These are phyloP conservation scores for Psilocybe azurescens DNA, from an alignment of 768 basidiomycete genomes.

Conservation along the genomic window DNA sequence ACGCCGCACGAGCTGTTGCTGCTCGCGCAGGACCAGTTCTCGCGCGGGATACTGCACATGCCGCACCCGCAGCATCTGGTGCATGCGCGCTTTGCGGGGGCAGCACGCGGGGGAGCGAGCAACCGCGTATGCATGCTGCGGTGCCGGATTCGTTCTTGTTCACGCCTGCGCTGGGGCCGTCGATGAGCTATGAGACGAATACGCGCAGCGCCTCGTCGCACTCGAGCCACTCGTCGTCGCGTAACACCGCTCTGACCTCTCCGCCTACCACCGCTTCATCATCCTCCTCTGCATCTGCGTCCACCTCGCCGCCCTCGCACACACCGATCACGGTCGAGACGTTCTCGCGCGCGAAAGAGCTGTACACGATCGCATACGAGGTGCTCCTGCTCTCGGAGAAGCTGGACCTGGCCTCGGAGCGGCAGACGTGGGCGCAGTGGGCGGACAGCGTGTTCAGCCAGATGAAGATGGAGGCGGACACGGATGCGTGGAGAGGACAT, in stretches of 20 bases:
- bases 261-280: conserved; percentile 6
- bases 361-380: conserved; percentile 67
- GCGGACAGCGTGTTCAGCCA: conserved; percentile 66
- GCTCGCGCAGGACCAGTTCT: conserved; percentile 73
- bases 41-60: conserved; percentile 74
- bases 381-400: conserved; percentile 67
- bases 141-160: conserved; percentile 3
- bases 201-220: too few relatives aligned
- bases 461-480: conserved; percentile 66
- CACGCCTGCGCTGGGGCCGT: conserved; percentile 1
- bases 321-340: conserved; percentile 14
- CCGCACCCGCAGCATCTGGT: conserved; percentile 47
- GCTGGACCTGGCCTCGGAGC: conserved; percentile 46
- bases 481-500: conserved; percentile 45
- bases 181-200: conserved; percentile 2
- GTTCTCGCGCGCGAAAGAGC: conserved; percentile 62
- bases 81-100: not conserved
- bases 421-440: conserved; percentile 63
- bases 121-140: not conserved
- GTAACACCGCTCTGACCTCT: not conserved
- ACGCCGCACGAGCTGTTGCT: conserved; percentile 57
- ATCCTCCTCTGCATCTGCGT: conserved; percentile 14
- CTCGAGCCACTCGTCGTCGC: not conserved
- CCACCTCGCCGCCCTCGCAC: conserved; percentile 9
- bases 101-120: not conserved